Evolutionary conservation across 306 rosid genomes (phyloP), one percentile per base, ranked within the genome.

Genomic region (Vigna trinervia): DNA sequence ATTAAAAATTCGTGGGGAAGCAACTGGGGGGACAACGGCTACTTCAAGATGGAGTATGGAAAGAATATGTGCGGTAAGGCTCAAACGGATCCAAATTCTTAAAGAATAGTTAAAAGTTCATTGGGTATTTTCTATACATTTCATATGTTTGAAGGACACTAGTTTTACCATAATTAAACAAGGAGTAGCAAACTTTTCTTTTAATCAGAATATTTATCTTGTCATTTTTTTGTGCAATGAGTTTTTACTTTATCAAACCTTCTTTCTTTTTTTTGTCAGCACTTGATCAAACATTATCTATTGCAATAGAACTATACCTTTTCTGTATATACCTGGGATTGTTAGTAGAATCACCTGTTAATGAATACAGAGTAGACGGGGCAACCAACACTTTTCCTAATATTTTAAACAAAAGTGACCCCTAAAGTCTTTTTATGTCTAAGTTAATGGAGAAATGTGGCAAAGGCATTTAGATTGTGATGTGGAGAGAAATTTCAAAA

Each of bases 31-130:
- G 89, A 90, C 78, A 34, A 89, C 17, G 99, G 99, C 83, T 95
- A 92, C 88, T 95, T 95, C 83, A 95, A 89, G 88, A 95, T 95
- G 97, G 97, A 92, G 86, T 4, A 81, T 68, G 99, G 97, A 76
- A 95, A 95, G 87, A 95, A 95, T 84, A 86, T 95, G 96, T 95
- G 99, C 8, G 99, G 99, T 95, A 84, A 87, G 97, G 67, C 78
- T 86, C 51, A 69, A 38, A 14, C 0, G 19, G 56, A 17, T 43
- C 71, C 54, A 53, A 63, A 53, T 53, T 53, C 69, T 73, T 43
- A 41, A 12, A 53, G 62, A 52, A 52, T 39, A 53, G 30, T 68
- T 67, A 38, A 38, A 34, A 41, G 9, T 19, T 64, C 51, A 32
- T 65, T 39, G 17, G 48, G 8, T 1, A 36, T 15, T 62, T 32